Evolutionary conservation across 2,329 filamentous ascomycete genomes (phyloP), one percentile per base, ranked within the genome.

Genomic region (Gnomoniopsis sp.): DNA sequence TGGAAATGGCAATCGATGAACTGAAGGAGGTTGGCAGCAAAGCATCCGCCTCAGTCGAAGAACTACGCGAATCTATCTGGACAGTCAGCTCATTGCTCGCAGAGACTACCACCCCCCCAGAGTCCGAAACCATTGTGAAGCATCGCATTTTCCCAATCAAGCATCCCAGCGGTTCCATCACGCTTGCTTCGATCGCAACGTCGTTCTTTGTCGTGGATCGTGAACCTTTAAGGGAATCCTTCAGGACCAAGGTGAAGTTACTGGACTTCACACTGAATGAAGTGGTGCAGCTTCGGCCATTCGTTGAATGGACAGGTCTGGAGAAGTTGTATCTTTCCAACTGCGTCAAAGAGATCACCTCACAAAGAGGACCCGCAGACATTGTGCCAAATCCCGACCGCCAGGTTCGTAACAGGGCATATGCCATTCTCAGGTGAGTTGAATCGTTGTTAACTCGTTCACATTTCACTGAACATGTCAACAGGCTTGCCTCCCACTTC

Each of bases 231-330:
- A 53, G 49, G 0, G 61, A 66, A 3, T 53, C 60, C 0, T 77
- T 78, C 50, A 21, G 51, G 0, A 21, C 53, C 6, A 65, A 58
- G 12, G 67, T 69, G 3, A 74, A 70, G 49, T 58, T 72, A 2
- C 63, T 77, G 0, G 73, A 75, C 57, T 76, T 75, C 53, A 62
- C 49, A 0, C 49, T 75, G 2, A 65, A 73, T 7, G 71, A 77
- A 1, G 63, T 74, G 3, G 62, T 58, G 2, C 59, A 55, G 0
- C 57, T 78, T 1, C 56, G 55, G 3, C 66, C 65, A 1, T 70
- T 77, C 4, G 15, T 77, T 4, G 46, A 64, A 0, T 78, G 75
- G 75, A 50, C 65, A 3, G 58, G 64, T 0, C 59, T 77, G 0
- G 65, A 69, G 8, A 26, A 54, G 1, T 65, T 71, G 6, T 74